A percentile compares a stretch with the other conserved stretches of the same genome.
Evolutionary conservation across 306 rosid genomes (phyloP).

Genomic region (Quercus mongolica): DNA sequence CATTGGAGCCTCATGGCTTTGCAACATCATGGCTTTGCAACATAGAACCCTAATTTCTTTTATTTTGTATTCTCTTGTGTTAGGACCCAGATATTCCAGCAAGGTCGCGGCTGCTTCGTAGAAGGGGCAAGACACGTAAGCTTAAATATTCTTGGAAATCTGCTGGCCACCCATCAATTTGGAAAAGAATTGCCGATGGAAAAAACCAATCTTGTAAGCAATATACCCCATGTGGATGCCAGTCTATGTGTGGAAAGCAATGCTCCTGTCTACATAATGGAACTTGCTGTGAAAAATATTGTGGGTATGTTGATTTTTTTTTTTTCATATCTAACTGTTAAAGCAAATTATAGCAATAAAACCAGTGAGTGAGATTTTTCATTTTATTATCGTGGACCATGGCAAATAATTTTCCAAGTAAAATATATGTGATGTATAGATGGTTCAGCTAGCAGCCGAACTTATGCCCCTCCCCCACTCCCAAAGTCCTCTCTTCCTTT

Average conservation of each 20-base stretch:
- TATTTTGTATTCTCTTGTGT: conserved; percentile 3
- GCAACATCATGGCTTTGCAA: conserved; percentile 23
- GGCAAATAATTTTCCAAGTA: background rate
- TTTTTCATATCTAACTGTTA: background rate
- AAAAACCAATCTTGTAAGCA: conserved; percentile 50
- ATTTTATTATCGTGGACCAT: background rate
- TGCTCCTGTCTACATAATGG: conserved; percentile 65
- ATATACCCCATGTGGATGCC: conserved; percentile 75
- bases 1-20: conserved; percentile 8
- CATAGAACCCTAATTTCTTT: background rate
- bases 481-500: too few species aligned
- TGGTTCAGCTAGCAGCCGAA: background rate
- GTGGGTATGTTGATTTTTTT: conserved; percentile 55
- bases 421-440: background rate
- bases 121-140: conserved; percentile 88
- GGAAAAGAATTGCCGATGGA: conserved; percentile 65
- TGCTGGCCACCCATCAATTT: conserved; percentile 60
- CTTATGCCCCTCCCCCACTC: background rate
- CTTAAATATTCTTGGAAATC: conserved; percentile 73
- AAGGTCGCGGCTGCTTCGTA: conserved; percentile 71
- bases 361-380: background rate
- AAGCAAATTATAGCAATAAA: background rate
- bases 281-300: conserved; percentile 86
- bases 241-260: conserved; percentile 66
- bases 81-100: conserved; percentile 77